phyloP scores from a whole-genome alignment of 345 rosid genomes.

The Ricinus communis region DNA sequence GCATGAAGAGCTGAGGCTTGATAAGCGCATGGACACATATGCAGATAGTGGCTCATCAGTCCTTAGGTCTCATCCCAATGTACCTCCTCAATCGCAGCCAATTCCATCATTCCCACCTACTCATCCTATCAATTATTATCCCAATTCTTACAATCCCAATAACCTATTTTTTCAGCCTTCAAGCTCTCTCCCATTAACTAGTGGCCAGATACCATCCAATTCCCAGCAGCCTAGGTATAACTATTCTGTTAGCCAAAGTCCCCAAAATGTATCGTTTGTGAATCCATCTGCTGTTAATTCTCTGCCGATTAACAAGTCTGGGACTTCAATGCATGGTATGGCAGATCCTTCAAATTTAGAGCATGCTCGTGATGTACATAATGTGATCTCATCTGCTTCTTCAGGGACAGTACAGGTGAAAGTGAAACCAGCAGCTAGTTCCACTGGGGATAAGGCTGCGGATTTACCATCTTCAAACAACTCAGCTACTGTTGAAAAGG shows the following conservation, averaged over 20 bases:
- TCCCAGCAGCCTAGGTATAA: conserved; percentile 65
- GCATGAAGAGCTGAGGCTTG: conserved; percentile 90
- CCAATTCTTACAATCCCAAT: conserved; percentile 42
- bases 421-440: conserved; percentile 45
- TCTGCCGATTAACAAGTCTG: conserved; percentile 43
- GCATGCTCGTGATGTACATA: conserved; percentile 41
- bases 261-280: conserved; percentile 54
- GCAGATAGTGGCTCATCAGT: conserved; percentile 55
- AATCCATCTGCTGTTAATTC: conserved; percentile 45
- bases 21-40: conserved; percentile 57
- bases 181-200: conserved; percentile 53
- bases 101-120: conserved; percentile 52
- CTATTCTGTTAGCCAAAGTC: conserved; percentile 50
- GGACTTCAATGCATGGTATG: conserved; percentile 32
- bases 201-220: conserved; percentile 55
- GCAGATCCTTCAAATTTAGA: conserved; percentile 40
- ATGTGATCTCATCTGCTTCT: conserved; percentile 34
- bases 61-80: conserved; percentile 56
- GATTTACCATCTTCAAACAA: conserved; percentile 28
- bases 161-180: conserved; percentile 47
- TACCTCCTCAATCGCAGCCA: conserved; percentile 67
- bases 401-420: conserved; percentile 49
- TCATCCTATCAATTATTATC: conserved; percentile 49
- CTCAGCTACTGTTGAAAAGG: conserved; percentile 41
- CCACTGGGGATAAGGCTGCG: conserved; percentile 42